Base-by-base conservation (phyloP, 129 eudicot species). In the Gnaphalium uliginosum region DNA sequence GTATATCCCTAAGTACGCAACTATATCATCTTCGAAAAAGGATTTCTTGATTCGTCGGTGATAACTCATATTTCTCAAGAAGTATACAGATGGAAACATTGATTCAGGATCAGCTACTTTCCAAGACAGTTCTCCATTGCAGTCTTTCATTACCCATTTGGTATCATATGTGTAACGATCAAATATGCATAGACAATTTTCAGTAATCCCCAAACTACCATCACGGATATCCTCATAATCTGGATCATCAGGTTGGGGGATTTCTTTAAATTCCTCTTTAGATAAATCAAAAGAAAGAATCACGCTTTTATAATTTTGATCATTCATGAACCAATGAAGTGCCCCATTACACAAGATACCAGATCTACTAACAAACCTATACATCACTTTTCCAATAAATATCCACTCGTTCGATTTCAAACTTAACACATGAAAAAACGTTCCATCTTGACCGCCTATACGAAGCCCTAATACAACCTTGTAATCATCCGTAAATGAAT, bases 201-300 rank as follows among this genome's bases (percentile, higher is more conserved):
- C 32, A 15, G 41, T 35, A 68, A 43, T 39, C 35, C 73, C 73
- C 32, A 68, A 68, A 23, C 58, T 21, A 14, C 1, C 24, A 24
- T 4, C 26, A 10, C 1, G 0, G 2, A 1, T 5, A 6, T 14
- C 8, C 0, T 68, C 9, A 22, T 41, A 39, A 6, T 10, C 0
- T 1, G 54, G n/a, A 68, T 39, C 33, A 23, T 68, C 58, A 39
- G 73, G 73, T 22, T 39, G 58, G 8, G 46, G 13, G 46, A 37
- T 37, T 37, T 37, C 46, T 8, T 37, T 37, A 9, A 43, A 43
- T 24, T 68, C 59, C 73, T 68, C 73, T 41, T 23, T 25, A 10
- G 73, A 41, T 43, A 43, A 43, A 43, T 46, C 5, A 23, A 68
- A 76, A 8, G 48, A 54, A 48, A 43, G 21, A 68, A 68, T 68